Evolutionary conservation across 768 basidiomycete genomes (phyloP).

Genomic region (Boletellus sp.): DNA sequence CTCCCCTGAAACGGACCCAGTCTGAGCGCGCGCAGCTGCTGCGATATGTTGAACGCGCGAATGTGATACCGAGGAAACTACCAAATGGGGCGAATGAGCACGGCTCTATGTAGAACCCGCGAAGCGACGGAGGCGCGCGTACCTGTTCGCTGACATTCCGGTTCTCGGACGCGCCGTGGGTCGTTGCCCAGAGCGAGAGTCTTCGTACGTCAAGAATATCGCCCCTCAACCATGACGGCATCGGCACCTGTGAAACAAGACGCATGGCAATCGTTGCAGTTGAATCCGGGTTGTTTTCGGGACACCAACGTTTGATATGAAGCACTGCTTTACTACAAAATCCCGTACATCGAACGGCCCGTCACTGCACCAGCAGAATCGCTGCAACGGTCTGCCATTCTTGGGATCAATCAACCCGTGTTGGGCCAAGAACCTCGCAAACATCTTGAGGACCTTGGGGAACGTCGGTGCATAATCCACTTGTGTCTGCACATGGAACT

Average conservation of each 20-base stretch:
- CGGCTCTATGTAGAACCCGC: not conserved
- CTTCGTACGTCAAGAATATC: slow-evolving; percentile 74
- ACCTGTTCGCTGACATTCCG: slow-evolving; percentile 16
- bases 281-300: slow-evolving; percentile 3
- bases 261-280: slow-evolving; percentile 4
- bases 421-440: slow-evolving; percentile 64
- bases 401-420: slow-evolving; percentile 64
- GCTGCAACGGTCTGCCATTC: slow-evolving; percentile 53
- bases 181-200: slow-evolving; percentile 41
- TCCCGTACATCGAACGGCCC: slow-evolving; percentile 82
- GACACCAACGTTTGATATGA: slow-evolving; percentile 68
- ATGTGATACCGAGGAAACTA: slow-evolving; percentile 10
- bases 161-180: slow-evolving; percentile 6
- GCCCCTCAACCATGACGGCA: slow-evolving; percentile 72
- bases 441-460: slow-evolving; percentile 56
- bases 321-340: slow-evolving; percentile 87
- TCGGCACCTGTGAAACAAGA: slow-evolving; percentile 44
- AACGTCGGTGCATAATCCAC: slow-evolving; percentile 80
- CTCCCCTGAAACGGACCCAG: slow-evolving; percentile 78
- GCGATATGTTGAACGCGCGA: slow-evolving; percentile 58
- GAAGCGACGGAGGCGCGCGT: slow-evolving; percentile 2
- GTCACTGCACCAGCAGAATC: slow-evolving; percentile 81
- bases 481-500: slow-evolving; percentile 55
- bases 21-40: slow-evolving; percentile 71
- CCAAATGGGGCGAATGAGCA: too few relatives aligned